Evolutionary conservation across 148 eudicot genomes (phyloP).

Genomic region (Spergularia bocconei): DNA sequence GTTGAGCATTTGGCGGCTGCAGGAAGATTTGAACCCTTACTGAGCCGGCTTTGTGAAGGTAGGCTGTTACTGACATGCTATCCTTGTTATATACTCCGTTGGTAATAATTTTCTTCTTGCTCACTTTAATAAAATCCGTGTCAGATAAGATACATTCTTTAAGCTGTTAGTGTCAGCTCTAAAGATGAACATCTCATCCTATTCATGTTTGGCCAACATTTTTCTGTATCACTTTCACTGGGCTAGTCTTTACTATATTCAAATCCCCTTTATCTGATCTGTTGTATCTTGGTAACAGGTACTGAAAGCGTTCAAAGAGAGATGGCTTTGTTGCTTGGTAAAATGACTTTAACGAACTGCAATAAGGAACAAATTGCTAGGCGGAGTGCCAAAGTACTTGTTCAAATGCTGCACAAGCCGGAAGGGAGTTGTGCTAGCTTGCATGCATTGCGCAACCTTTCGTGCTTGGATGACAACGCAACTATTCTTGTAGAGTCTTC

Average conservation of each 20-base stretch:
- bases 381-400: slow-evolving; percentile 47
- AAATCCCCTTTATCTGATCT: neutral
- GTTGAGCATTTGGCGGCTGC: slow-evolving; percentile 56
- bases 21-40: slow-evolving; percentile 64
- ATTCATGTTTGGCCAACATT: neutral
- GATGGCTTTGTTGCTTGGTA: slow-evolving; percentile 59
- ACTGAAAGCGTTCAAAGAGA: slow-evolving; percentile 35
- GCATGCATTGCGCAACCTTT: slow-evolving; percentile 50
- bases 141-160: neutral
- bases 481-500: slow-evolving; percentile 55
- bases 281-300: slow-evolving; percentile 37
- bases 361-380: slow-evolving; percentile 58
- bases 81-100: neutral
- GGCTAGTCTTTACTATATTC: neutral
- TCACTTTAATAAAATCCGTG: neutral
- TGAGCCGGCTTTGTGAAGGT: slow-evolving; percentile 54
- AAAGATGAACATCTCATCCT: neutral
- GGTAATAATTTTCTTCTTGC: neutral
- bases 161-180: neutral
- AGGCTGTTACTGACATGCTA: slow-evolving; percentile 2
- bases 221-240: neutral
- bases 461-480: slow-evolving; percentile 57
- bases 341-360: slow-evolving; percentile 54
- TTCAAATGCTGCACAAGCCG: slow-evolving; percentile 49
- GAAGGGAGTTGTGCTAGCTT: slow-evolving; percentile 47